These are phyloP conservation scores for Insectozyma bohioensis DNA, from an alignment of 1,139 yeast genomes.

Conservation along the genomic window DNA sequence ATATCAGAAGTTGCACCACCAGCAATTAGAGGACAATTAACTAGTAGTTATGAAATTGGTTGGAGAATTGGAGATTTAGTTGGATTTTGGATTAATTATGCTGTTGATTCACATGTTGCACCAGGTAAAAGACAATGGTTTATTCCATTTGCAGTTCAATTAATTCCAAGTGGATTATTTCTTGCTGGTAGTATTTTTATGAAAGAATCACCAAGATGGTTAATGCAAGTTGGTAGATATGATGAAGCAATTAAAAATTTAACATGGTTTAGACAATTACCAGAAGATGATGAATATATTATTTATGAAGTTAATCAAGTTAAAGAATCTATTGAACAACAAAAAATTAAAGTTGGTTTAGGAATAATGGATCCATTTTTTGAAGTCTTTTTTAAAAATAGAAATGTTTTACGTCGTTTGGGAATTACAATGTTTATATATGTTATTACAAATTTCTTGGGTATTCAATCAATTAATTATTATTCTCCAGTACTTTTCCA, in stretches of 20 bases:
- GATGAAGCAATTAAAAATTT: conserved; percentile 38
- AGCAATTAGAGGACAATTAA: conserved; percentile 40
- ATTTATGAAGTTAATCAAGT: conserved; percentile 35
- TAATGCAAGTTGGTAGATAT: conserved; percentile 33
- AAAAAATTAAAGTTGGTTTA: conserved; percentile 32
- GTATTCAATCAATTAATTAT: conserved; percentile 47
- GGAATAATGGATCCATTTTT: conserved; percentile 39
- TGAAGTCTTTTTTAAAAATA: conserved; percentile 33
- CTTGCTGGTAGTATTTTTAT: conserved; percentile 34
- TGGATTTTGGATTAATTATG: conserved; percentile 47
- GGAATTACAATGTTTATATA: conserved; percentile 34
- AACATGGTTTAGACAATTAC: conserved; percentile 38
- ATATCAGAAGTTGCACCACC: conserved; percentile 43
- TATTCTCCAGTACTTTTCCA: conserved; percentile 44
- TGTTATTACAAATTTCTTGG: conserved; percentile 45
- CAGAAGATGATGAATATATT: conserved; percentile 38
- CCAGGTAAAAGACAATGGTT: conserved; percentile 38
- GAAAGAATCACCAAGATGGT: conserved; percentile 44
- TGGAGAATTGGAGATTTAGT: conserved; percentile 46
- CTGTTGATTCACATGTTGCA: conserved; percentile 32
- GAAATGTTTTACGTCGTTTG: conserved; percentile 29
- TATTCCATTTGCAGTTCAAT: conserved; percentile 44
- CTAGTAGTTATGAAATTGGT: conserved; percentile 41
- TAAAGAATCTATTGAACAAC: conserved; percentile 27
- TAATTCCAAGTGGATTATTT: conserved; percentile 42